These are phyloP conservation scores for Penicillium angulare DNA, from an alignment of 495 filamentous ascomycete species.

Conservation along the genomic window DNA sequence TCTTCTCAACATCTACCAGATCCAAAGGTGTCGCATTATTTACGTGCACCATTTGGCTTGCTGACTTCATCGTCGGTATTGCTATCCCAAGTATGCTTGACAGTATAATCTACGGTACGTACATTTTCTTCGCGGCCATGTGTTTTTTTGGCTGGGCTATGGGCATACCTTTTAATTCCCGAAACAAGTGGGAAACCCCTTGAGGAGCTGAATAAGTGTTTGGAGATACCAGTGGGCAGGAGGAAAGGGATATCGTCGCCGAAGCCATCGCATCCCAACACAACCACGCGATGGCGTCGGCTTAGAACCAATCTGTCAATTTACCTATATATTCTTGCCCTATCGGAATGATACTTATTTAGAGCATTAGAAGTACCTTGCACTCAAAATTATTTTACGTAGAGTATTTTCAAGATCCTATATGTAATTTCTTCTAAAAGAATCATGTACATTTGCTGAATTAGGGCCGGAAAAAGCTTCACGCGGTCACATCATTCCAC, in stretches of 20 bases:
- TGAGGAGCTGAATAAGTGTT: constrained; percentile 12
- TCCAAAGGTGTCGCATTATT: constrained; percentile 40
- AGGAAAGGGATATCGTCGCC: background rate
- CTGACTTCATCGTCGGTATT: constrained; percentile 62
- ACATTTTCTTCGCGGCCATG: constrained; percentile 73
- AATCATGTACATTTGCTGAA: background rate
- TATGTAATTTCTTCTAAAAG: too few species aligned
- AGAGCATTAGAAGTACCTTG: too few species aligned
- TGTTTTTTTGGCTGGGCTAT: constrained; percentile 62
- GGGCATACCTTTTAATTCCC: constrained; percentile 58
- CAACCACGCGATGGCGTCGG: background rate
- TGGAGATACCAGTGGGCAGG: constrained; percentile 1
- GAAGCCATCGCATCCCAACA: background rate
- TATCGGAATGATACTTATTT: too few species aligned
- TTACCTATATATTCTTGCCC: too few species aligned
- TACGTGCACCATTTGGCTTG: constrained; percentile 43
- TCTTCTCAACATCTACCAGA: constrained; percentile 39
- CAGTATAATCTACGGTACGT: constrained; percentile 71
- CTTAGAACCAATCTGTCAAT: too few species aligned
- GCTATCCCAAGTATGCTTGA: constrained; percentile 76
- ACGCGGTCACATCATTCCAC: constrained; percentile 21
- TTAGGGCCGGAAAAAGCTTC: background rate
- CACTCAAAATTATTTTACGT: too few species aligned
- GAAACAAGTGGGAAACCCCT: constrained; percentile 53
- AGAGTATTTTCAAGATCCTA: too few species aligned